Evolutionary conservation across 192 early-diverging fungal species (phyloP), one percentile per base, ranked within the genome.

Genomic region (Backusella tarrabulga): DNA sequence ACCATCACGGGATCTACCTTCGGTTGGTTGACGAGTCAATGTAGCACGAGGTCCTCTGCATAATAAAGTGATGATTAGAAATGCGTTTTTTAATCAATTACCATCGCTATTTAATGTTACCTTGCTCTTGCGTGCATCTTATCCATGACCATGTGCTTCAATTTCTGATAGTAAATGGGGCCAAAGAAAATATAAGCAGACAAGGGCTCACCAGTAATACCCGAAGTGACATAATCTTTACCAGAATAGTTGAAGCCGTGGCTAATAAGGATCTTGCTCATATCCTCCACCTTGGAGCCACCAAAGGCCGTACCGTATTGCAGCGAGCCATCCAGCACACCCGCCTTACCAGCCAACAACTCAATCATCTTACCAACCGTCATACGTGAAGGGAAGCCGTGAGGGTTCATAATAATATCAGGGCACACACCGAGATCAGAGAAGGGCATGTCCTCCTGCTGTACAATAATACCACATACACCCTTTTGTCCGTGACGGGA

Each of bases 351-450:
- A 2, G 96, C 93, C 50, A 99, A 85, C 81, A 97, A 85, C 86
- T 99, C 98, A 83, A 99, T 97, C 94, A 99, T 97, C 84, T 99
- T 97, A 60, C 98, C 98, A 3, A 99, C 96, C 34, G 97, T 99
- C 97, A 99, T 99, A 85, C 97, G 95, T 34, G 93, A 95, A 38
- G 97, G 97, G 89, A 99, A 97, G 76, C 97, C 97, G 81, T 99
- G 97, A 12, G 97, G 97, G 88, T 99, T 99, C 96, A 99, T 99
- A 86, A 99, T 96, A 71, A 99, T 94, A 77, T 99, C 97, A 11
- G 97, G 97, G 50, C 87, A 90, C 35, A 97, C 89, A 63, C 97
- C 97, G 41, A 88, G 81, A 80, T 98, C 96, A 14, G 92, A 88
- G 83, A 98, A 99, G 32, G 97, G 97, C 95, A 99, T 95, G 81